Evolutionary conservation across 345 rosid species (phyloP), one percentile per base, ranked within the genome.

Genomic region (Erysimum cheiranthoides): DNA sequence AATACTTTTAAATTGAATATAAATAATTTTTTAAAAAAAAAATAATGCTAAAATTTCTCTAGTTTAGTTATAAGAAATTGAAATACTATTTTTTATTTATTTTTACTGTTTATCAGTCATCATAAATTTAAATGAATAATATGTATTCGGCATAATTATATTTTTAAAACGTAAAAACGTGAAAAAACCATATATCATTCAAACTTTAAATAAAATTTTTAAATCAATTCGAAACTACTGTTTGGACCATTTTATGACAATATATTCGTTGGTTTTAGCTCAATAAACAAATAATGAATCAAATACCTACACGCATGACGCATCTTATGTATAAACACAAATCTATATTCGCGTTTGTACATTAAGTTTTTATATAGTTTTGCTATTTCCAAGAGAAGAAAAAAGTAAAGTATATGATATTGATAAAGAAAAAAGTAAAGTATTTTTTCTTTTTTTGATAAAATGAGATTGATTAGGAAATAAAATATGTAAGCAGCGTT

Each of bases 401-500:
- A 7, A 31, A 64, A 7, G 47, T 42, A 27, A 45, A 30, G 28
- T 30, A 30, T 30, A 13, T 54, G 16, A 65, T 66, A 56, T 14
- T 10, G 40, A 50, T 34, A 47, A 12, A 6, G 0, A 9, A 36
- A 7, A 31, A 64, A 7, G 47, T 42, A 27, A 45, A 30, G 28
- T 60, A 10, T 21, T 14, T 46, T 35, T 21, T 21, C 25, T 21
- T 21, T 21, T 0, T 21, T 21, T 21, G 25, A 21, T 21, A 21
- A 21, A 21, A 21, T 3, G 53, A 68, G 73, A 59, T 68, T 40
- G 68, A 59, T 46, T 7, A 21, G 30, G 18, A 5, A 49, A 13
- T 8, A 42, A 38, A 52, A 51, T n/a, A n/a, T 76, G 75, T 76
- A 53, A 61, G 79, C 79, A 54, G 43, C 69, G 79, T 76, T 76